A percentile compares a stretch with the other conserved stretches of the same genome.
phyloP scores from a whole-genome alignment of 495 filamentous ascomycete species.

The Apiosordaria backusii region DNA sequence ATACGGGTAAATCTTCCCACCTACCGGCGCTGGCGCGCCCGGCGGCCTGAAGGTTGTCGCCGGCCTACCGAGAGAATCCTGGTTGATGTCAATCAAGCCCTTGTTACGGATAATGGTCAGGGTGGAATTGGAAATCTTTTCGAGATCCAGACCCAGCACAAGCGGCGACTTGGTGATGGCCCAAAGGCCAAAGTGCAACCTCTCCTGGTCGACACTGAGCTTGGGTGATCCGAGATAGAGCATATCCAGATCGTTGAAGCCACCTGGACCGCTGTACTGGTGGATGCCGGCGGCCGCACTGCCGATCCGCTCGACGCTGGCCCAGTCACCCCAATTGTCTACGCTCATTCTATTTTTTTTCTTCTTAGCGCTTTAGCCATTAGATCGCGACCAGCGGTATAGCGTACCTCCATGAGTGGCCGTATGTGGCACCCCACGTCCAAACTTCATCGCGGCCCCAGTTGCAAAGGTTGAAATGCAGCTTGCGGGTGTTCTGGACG shows the following conservation, averaged over 20 bases:
- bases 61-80: constrained; percentile 48
- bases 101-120: constrained; percentile 46
- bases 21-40: constrained; percentile 61
- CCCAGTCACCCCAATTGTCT: constrained; percentile 54
- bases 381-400: too few species aligned
- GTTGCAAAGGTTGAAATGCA: constrained; percentile 64
- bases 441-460: constrained; percentile 48
- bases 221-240: constrained; percentile 35
- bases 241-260: constrained; percentile 58
- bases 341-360: constrained; percentile 39
- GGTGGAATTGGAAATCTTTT: constrained; percentile 45
- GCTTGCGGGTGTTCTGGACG: constrained; percentile 45
- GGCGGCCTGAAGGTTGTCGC: constrained; percentile 60
- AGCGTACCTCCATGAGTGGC: constrained; percentile 49
- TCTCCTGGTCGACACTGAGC: constrained; percentile 38
- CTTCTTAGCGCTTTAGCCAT: not conserved
- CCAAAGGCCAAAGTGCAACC: constrained; percentile 57
- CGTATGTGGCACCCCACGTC: constrained; percentile 52
- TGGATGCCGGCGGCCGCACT: constrained; percentile 47
- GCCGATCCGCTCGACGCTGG: constrained; percentile 47
- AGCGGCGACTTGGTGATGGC: constrained; percentile 55
- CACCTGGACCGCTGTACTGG: constrained; percentile 38
- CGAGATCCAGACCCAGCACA: constrained; percentile 45
- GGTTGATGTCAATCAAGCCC: constrained; percentile 52
- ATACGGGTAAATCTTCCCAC: constrained; percentile 44